Percentiles rank a stretch among this genome's conserved stretches.
phyloP scores from a whole-genome alignment of 73 alveolate genomes.

The Uronychia binucleata region DNA sequence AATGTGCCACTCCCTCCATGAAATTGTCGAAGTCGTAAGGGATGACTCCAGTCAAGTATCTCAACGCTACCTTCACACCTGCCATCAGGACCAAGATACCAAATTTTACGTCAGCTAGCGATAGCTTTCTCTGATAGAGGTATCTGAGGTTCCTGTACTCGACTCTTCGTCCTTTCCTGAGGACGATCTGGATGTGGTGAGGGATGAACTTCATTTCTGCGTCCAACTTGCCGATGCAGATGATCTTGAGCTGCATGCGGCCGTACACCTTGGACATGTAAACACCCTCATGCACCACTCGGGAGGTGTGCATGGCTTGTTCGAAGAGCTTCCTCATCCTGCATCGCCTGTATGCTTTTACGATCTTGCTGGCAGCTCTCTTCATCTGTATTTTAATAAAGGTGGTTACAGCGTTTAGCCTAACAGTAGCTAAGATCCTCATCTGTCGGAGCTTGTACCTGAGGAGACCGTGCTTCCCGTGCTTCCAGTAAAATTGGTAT shows the following conservation, averaged over 20 bases:
- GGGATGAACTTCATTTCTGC: neutral
- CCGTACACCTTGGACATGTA: neutral
- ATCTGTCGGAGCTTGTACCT: too few relatives aligned
- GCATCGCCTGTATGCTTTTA: neutral
- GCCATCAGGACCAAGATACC: too few relatives aligned
- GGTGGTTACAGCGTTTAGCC: too few relatives aligned
- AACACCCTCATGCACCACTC: neutral
- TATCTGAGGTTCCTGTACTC: neutral
- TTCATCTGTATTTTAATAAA: too few relatives aligned
- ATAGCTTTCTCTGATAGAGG: neutral
- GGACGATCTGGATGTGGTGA: neutral
- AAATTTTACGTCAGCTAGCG: neutral
- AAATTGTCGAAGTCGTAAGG: neutral
- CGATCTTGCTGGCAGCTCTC: neutral
- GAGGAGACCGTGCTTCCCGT: too few relatives aligned
- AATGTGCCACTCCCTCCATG: neutral
- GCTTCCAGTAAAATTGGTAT: too few relatives aligned
- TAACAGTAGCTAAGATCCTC: too few relatives aligned
- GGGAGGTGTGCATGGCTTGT: neutral
- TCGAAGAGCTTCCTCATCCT: neutral
- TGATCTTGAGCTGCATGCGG: neutral
- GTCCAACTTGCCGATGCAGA: neutral
- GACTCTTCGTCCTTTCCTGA: neutral
- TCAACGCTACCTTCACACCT: neutral
- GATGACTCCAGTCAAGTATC: neutral